These are phyloP conservation scores for Colletotrichum sojae DNA, from an alignment of 2,329 filamentous ascomycete species.

Conservation along the genomic window DNA sequence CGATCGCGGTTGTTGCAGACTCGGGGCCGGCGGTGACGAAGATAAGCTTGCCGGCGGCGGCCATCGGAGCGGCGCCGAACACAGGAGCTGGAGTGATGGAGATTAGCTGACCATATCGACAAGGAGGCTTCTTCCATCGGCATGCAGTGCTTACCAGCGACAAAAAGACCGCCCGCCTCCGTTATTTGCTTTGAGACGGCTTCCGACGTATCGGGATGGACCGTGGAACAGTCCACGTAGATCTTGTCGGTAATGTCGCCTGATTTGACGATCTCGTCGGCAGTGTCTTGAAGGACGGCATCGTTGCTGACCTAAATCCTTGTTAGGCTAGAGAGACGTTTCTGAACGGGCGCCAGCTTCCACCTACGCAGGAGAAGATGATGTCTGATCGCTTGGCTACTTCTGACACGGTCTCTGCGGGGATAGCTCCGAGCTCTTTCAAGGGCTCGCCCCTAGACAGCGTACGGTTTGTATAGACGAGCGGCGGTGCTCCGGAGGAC, in stretches of 20 bases:
- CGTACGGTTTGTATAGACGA: conserved; percentile 72
- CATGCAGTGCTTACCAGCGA: conserved; percentile 55
- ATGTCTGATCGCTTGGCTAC: conserved; percentile 53
- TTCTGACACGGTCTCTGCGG: conserved; percentile 51
- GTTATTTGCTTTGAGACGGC: conserved; percentile 25
- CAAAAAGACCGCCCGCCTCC: conserved; percentile 43
- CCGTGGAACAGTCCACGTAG: conserved; percentile 46
- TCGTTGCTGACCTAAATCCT: conserved; percentile 48
- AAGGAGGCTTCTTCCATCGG: too few relatives aligned
- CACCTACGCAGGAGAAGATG: conserved; percentile 56
- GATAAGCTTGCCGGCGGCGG: conserved; percentile 57
- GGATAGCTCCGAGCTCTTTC: conserved; percentile 50
- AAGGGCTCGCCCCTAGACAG: conserved; percentile 49
- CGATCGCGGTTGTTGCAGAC: conserved; percentile 49
- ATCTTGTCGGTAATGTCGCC: conserved; percentile 50
- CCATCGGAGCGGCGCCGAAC: conserved; percentile 58
- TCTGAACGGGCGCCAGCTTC: conserved; percentile 33
- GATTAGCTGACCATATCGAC: background rate
- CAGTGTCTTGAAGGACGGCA: conserved; percentile 7
- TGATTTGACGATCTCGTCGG: conserved; percentile 33
- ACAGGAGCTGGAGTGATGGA: conserved; percentile 51
- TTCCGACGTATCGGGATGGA: conserved; percentile 48
- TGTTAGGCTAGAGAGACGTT: background rate
- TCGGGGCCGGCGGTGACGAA: conserved; percentile 57
- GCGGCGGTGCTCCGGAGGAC: conserved; percentile 64